Base-by-base conservation (phyloP, 352 stramenopile genomes). In the Phytopythium boreale region DNA sequence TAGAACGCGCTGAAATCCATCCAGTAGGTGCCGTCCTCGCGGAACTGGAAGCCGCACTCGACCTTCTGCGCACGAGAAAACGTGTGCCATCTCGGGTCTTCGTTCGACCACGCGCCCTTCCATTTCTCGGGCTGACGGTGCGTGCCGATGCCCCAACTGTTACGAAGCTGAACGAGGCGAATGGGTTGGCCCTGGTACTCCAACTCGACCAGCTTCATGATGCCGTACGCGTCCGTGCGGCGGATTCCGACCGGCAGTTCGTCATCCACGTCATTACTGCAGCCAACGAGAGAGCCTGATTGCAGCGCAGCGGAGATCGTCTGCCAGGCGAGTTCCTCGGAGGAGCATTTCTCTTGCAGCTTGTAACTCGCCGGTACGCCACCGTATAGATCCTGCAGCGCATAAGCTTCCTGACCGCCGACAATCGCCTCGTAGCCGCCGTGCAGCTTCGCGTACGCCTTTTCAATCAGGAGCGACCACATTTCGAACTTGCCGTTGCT, bases 391-490 rank as follows among this genome's bases (percentile, higher is more conserved):
- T 95, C 87, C 56, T 95, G 84, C 31, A 95, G 71, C 26, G 71
- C 82, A 44, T 88, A 88, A 2, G 78, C 66, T 43, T 95, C 87
- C 62, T 95, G 88, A 15, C 93, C 94, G 49, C 93, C 91, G 22
- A 96, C 77, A 51, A 98, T 92, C 6, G 76, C 71, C 44, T 93
- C 87, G 70, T 98, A 98, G 31, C 81, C 89, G 37, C 93, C 93
- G 68, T 95, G 88, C 34, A 96, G 83, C 64, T 98, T 98, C 1
- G 95, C 92, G 70, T 97, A 98, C n/a, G 93, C 93, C 67, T 98
- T 98, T 70, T 98, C 95, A 20, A 98, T 68, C 24, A 98, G 75
- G 51, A 97, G 61, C 17, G 92, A 92, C 95, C 93, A 98, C 52
- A 98, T 88, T 71, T 98, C 93, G 70, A 93, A 93, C 68, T 92